Percentiles rank a stretch among this genome's conserved stretches.
Conservation (phyloP, 192 early-diverging fungal genomes). For the Mortierella alpina region DNA sequence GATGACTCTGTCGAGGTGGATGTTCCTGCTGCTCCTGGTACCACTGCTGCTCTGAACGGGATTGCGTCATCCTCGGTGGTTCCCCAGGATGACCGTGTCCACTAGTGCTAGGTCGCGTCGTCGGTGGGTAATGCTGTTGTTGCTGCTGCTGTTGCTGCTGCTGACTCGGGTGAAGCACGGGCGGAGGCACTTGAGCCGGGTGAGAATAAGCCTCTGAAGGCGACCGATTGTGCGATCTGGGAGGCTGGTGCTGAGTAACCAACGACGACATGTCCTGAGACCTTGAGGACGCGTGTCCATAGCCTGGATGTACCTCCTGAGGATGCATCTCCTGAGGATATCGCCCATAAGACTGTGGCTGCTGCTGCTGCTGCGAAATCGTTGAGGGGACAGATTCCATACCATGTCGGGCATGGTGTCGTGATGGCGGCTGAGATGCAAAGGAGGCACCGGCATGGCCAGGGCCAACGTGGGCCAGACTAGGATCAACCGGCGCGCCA, state of each 20-base stretch:
- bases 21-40: constrained; percentile 13
- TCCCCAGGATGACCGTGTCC: constrained; percentile 2
- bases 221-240: constrained; percentile 25
- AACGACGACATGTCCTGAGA: constrained; percentile 26
- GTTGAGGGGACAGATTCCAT: background rate
- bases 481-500: constrained; percentile 11
- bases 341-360: constrained; percentile 2
- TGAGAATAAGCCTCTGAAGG: constrained; percentile 17
- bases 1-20: constrained; percentile 5
- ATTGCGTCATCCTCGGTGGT: background rate
- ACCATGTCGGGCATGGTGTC: constrained; percentile 1
- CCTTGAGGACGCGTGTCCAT: constrained; percentile 20
- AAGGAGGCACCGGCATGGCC: background rate
- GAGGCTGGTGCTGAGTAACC: constrained; percentile 6
- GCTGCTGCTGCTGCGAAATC: constrained; percentile 14
- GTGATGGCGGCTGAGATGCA: constrained; percentile 3
- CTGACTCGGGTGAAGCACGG: no score
- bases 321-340: constrained; percentile 6
- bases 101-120: background rate
- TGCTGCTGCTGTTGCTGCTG: constrained; percentile 4
- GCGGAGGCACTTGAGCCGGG: background rate
- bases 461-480: constrained; percentile 1
- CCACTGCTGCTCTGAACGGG: constrained; percentile 19
- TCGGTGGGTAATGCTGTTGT: constrained; percentile 6
- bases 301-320: constrained; percentile 14